Conservation (phyloP, 805 yeast species). For the Starmerella riodocensis region DNA sequence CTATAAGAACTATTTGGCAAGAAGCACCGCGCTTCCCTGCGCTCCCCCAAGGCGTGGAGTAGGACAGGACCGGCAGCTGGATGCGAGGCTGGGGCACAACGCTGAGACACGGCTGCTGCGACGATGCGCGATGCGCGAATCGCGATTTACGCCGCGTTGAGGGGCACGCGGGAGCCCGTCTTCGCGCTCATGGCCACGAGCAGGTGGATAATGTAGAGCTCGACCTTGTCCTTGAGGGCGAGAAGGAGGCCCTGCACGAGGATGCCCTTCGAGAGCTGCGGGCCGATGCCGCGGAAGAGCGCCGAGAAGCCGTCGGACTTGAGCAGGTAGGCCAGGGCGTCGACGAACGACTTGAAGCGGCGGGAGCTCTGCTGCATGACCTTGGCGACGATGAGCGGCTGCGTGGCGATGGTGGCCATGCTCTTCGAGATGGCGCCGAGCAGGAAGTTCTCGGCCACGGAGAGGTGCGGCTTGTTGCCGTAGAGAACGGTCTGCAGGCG, state of each 20-base stretch:
- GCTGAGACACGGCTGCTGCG: no score
- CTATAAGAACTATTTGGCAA: no score
- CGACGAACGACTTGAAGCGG: constrained; percentile 42
- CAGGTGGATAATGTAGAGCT: constrained; percentile 24
- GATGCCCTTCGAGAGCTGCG: constrained; percentile 70
- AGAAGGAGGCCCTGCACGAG: constrained; percentile 73
- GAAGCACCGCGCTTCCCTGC: no score
- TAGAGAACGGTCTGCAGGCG: constrained; percentile 44
- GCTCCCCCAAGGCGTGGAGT: no score
- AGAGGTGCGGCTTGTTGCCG: constrained; percentile 32
- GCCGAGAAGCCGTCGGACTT: constrained; percentile 50
- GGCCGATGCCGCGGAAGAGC: constrained; percentile 67
- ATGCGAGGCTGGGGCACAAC: no score
- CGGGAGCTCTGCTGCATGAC: constrained; percentile 52
- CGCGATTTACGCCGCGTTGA: no score
- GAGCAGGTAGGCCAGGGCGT: constrained; percentile 48
- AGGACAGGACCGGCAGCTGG: no score
- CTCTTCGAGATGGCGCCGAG: constrained; percentile 73
- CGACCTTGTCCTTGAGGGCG: constrained; percentile 62
- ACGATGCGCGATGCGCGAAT: no score
- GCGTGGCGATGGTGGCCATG: constrained; percentile 66
- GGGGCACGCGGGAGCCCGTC: no score
- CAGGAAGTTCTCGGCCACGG: constrained; percentile 51
- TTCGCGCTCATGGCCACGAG: constrained; percentile 8
- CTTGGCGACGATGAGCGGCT: constrained; percentile 74